Evolutionary conservation across 306 rosid species (phyloP).

Genomic region (Quercus glauca): DNA sequence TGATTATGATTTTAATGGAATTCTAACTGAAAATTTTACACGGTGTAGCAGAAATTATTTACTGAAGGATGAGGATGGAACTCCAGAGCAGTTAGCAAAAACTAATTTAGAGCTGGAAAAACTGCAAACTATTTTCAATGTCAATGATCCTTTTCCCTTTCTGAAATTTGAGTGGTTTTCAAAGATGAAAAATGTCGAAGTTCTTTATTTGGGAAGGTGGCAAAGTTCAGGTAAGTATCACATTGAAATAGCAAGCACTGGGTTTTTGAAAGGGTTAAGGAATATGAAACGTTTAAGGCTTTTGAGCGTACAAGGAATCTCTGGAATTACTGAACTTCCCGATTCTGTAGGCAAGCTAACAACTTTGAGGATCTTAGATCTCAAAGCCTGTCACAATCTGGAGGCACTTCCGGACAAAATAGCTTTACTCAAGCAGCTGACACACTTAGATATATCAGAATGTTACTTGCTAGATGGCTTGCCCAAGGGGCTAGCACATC

Average conservation of each 20-base stretch:
- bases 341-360: neutral
- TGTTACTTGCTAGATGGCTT: conserved; percentile 27
- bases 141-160: conserved; percentile 25
- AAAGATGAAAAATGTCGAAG: too few relatives aligned
- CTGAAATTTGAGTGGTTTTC: neutral
- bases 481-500: conserved; percentile 20
- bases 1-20: too few relatives aligned
- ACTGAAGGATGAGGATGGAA: too few relatives aligned
- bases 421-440: conserved; percentile 8
- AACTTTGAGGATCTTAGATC: conserved; percentile 28
- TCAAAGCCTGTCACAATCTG: conserved; percentile 31
- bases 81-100: too few relatives aligned
- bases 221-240: conserved; percentile 3
- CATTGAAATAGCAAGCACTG: conserved; percentile 14
- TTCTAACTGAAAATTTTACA: too few relatives aligned
- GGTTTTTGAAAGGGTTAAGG: conserved; percentile 2
- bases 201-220: conserved; percentile 22
- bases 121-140: conserved; percentile 24
- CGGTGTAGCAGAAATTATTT: too few relatives aligned
- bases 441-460: conserved; percentile 33
- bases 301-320: conserved; percentile 30
- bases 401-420: conserved; percentile 16
- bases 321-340: conserved; percentile 15
- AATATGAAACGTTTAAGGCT: conserved; percentile 11
- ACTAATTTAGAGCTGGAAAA: neutral